Evolutionary conservation across 2,329 filamentous ascomycete species (phyloP), one percentile per base, ranked within the genome.

Genomic region (Clonostachys solani): DNA sequence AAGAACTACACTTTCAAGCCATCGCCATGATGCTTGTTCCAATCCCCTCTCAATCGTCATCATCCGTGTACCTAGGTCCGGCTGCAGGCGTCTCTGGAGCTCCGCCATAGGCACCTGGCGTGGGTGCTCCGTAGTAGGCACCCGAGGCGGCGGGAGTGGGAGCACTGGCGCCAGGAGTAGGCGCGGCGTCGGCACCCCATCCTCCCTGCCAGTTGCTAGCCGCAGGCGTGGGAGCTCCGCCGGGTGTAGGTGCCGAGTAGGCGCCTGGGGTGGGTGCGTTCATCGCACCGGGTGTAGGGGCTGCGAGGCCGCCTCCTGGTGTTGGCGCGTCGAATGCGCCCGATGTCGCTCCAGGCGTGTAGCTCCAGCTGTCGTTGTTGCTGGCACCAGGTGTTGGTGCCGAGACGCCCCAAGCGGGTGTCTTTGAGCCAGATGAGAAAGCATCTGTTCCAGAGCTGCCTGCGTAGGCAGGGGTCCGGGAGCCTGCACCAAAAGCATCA

Each of bases 261-360:
- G 80, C 84, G 4, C 84, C 86, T 17, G 86, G 87, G 0, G 87
- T 91, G 1, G 87, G 87, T 5, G 87, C 87, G 55, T 80, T 81
- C 58, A 84, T 64, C 1, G 78, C 78, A 42, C 76, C 81, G 0
- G 81, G 81, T 6, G 81, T 85, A 5, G 82, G 81, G 8, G 81
- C 81, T 18, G 78, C 72, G 10, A 82, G 68, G 12, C 71, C 73
- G 8, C 71, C 78, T 16, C 80, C 82, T 0, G 84, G 84, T 0
- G 84, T 87, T 4, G 84, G 86, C 5, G 84, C 86, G 56, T 92
- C 88, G 55, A 87, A 89, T 1, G 78, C 64, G 37, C 61, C 62
- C 8, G 67, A 64, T 35, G 68, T 69, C 4, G 70, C 65, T 1
- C 74, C 75, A 3, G 77, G 73, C 3, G 78, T 79, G 60, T 81